phyloP scores from a whole-genome alignment of 2,329 filamentous ascomycete genomes.

The Diaporthe aspalathi region DNA sequence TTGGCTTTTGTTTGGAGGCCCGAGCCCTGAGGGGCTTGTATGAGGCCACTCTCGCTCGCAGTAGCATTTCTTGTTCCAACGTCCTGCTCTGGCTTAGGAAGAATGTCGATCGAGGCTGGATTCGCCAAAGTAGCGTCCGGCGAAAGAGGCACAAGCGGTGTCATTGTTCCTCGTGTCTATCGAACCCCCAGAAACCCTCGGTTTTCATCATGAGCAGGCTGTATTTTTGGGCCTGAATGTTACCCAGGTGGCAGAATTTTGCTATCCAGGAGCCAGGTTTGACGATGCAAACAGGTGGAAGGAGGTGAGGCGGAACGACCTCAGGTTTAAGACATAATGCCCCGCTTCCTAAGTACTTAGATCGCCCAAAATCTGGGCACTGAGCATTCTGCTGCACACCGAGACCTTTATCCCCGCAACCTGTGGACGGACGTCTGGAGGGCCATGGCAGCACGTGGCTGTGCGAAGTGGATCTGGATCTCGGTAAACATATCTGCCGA shows the following conservation, averaged over 20 bases:
- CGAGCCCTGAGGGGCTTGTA: neutral
- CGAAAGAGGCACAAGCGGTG: neutral
- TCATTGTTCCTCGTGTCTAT: neutral
- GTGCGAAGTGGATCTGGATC: constrained; percentile 1
- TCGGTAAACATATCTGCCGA: constrained; percentile 24
- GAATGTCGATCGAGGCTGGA: neutral
- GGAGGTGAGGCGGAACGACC: neutral
- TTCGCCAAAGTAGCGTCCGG: no score
- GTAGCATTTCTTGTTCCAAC: neutral
- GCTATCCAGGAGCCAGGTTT: neutral
- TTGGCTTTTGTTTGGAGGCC: neutral
- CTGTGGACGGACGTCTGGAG: constrained; percentile 6
- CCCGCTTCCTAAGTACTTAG: neutral
- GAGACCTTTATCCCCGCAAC: neutral
- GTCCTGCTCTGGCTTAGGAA: neutral
- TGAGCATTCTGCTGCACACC: neutral
- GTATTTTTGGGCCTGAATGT: neutral
- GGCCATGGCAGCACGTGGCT: constrained; percentile 11
- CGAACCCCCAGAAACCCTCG: neutral
- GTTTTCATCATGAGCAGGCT: no score
- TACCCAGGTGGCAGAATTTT: neutral
- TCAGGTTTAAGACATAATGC: neutral
- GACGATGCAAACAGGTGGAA: neutral
- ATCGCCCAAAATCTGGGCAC: neutral
- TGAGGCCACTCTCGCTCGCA: neutral